Percentiles rank a stretch among this genome's conserved stretches.
Conservation (phyloP, 192 early-diverging fungal genomes). For the Funneliformis geosporum region DNA sequence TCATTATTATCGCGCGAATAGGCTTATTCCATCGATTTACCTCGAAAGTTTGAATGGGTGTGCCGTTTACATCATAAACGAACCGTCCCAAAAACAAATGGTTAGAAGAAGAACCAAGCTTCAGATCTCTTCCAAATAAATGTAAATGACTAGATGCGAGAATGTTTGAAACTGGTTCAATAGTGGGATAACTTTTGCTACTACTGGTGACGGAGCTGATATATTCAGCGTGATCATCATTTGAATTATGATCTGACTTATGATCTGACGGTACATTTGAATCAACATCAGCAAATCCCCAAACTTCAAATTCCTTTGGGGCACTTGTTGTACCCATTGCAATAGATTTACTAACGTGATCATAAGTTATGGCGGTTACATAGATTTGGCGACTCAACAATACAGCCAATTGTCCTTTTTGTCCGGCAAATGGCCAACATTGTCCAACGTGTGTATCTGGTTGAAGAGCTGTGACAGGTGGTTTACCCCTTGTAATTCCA, state of each 20-base stretch:
- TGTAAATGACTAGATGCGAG: neutral
- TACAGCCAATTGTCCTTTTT: conserved; percentile 63
- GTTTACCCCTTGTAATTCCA: conserved; percentile 16
- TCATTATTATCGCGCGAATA: conserved; percentile 55
- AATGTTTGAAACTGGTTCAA: conserved; percentile 8
- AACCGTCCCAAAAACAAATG: conserved; percentile 20
- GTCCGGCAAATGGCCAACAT: conserved; percentile 75
- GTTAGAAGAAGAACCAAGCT: conserved; percentile 19
- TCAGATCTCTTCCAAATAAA: neutral
- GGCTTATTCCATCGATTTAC: conserved; percentile 36
- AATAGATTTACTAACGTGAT: conserved; percentile 63
- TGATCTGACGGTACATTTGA: neutral
- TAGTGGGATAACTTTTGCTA: neutral
- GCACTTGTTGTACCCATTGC: conserved; percentile 64
- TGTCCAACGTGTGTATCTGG: conserved; percentile 60
- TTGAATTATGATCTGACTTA: neutral
- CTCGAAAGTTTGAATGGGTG: conserved; percentile 24
- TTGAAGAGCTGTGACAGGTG: conserved; percentile 37
- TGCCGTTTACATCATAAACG: conserved; percentile 19
- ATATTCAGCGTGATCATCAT: neutral
- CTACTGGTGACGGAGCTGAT: neutral
- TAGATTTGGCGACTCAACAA: conserved; percentile 58
- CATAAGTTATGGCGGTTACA: conserved; percentile 63
- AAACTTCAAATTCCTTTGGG: conserved; percentile 64
- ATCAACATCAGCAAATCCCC: conserved; percentile 42